Evolutionary conservation across 257 asterid genomes (phyloP), one percentile per base, ranked within the genome.

Genomic region (Plectranthus barbatus): DNA sequence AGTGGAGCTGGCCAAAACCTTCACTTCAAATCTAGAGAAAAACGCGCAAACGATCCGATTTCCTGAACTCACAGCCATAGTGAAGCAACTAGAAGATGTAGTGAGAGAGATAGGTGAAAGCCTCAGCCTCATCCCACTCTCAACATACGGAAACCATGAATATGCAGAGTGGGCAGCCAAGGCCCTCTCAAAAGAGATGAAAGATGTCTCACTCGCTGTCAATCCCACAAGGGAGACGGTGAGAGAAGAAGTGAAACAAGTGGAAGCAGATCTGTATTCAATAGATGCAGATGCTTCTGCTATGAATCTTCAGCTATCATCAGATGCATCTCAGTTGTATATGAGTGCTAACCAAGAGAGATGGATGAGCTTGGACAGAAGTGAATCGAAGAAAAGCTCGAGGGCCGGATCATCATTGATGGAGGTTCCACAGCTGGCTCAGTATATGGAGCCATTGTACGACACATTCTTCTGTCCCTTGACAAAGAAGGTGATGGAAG

Each of bases 401-500:
- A 76, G 80, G 50, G 42, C 13, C 54, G 78, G 69, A 42, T 78
- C 84, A 0, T 74, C 84, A 9, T 62, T 60, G 21, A 71, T 34
- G 74, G 74, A 78, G 24, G 44, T 73, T 48, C 84, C 80, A 9
- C 75, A 73, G 31, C 41, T 82, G 70, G 81, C 83, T 76, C 87
- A 75, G 47, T 82, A 80, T 72, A 66, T 79, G 78, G 96, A 88
- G 66, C 96, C 95, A 10, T 48, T 82, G 21, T 88, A 88, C 61
- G 95, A 80, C 17, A 77, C 90, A 0, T 88, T 88, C 67, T 86
- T 76, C 64, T 88, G 96, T 60, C 96, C 96, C 12, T 48, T 86
- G 60, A 77, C 90, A 9, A 80, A 82, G 50, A 73, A 67, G 81
- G 73, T 88, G 29, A 81, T 88, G 96, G 90, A 85, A 41, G 95